Base-by-base conservation (phyloP, 1,284 basidiomycete species). In the Chalciporus sp. region DNA sequence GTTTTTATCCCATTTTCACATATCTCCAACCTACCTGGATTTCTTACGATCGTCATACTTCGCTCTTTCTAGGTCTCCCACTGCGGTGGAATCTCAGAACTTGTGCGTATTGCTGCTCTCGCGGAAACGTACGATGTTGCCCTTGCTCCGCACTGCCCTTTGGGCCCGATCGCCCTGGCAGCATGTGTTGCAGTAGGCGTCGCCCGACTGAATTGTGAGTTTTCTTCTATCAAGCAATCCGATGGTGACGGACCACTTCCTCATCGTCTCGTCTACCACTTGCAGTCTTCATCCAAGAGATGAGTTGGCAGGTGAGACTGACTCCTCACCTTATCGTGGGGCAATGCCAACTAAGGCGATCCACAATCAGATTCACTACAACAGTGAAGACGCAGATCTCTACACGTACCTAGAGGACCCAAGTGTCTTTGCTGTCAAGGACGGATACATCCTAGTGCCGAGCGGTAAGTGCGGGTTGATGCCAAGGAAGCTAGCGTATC, bases 71-170 rank as follows among this genome's bases (percentile, higher is more conserved):
- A 84, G 82, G 78, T 85, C 29, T 74, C 82, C 0, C 85, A 87
- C 62, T 84, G 82, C 40, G 85, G 85, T 20, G 87, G 88, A n/a
- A 90, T 92, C 63, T 85, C 83, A 52, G 88, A 92, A 67, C 75
- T 87, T 10, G 78, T 81, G 53, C 80, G 83, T 52, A 87, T 92
- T 42, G 86, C 88, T 6, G 77, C 77, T 31, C 76, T 91, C 70
- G 83, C 85, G 1, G 88, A 91, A 72, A 82, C 76, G 8, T 86
- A 86, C 60, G 85, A 86, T 58, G 80, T 86, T 59, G 82, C 78
- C 8, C 66, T 86, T 39, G 84, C 84, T 0, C 83, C 84, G 2
- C 83, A 86, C 61, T 85, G 82, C 62, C 83, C 84, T 1, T 62
- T 86, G 2, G 85, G 88, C 0, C 89, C 88, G 0, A 82, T 92